Percentiles rank a stretch among this genome's conserved stretches.
These are phyloP conservation scores for Diversispora eburnea DNA, from an alignment of 192 early-diverging fungal genomes.

Conservation along the genomic window DNA sequence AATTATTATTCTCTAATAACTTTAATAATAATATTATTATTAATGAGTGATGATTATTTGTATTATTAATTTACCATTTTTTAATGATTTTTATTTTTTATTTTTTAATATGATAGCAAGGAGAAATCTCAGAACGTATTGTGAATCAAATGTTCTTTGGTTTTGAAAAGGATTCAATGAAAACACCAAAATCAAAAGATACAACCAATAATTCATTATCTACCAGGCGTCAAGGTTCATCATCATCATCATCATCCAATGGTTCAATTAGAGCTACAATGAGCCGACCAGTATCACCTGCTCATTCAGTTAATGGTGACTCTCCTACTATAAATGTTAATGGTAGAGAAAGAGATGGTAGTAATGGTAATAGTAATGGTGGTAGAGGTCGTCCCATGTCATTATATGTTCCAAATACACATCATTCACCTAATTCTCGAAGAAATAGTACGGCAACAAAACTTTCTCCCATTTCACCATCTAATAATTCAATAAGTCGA, in stretches of 20 bases:
- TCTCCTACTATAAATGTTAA: too few species aligned
- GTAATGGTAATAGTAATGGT: too few species aligned
- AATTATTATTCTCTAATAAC: too few species aligned
- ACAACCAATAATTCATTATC: not conserved
- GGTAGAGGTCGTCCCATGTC: not conserved
- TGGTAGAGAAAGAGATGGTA: too few species aligned
- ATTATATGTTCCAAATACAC: not conserved
- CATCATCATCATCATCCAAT: not conserved
- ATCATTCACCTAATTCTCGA: not conserved
- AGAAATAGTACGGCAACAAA: not conserved
- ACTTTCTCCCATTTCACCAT: not conserved
- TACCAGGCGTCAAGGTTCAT: not conserved
- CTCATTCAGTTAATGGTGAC: not conserved
- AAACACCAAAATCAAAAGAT: not conserved
- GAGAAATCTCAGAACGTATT: constrained; percentile 27
- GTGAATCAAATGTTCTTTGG: constrained; percentile 33
- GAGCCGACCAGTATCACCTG: constrained; percentile 20
- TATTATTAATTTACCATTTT: not conserved
- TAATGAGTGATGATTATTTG: too few species aligned
- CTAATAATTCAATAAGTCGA: not conserved
- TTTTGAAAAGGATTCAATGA: constrained; percentile 14
- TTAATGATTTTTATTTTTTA: not conserved
- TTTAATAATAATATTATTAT: too few species aligned
- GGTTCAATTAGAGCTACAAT: not conserved
- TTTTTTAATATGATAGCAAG: constrained; percentile 8